Evolutionary conservation across 352 stramenopile species (phyloP).

Genomic region (Saprolegnia diclina): DNA sequence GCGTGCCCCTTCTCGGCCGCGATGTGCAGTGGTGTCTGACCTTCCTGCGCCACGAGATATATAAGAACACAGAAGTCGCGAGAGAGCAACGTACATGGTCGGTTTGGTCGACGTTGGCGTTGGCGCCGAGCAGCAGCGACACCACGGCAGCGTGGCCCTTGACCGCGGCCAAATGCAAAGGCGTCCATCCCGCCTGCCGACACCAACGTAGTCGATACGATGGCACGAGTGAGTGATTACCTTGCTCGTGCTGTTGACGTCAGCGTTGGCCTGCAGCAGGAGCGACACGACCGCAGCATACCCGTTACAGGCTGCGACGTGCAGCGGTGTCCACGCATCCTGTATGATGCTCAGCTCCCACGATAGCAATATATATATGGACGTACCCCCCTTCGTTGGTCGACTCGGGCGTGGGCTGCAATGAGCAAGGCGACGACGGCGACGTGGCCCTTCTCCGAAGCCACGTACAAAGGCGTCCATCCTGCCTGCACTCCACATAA

Average conservation of each 20-base stretch:
- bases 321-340: conserved; percentile 10
- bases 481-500: conserved; percentile 1
- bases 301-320: conserved; percentile 7
- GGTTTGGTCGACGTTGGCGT: not conserved
- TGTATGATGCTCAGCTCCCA: not conserved
- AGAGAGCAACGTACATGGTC: not conserved
- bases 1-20: conserved; percentile 3
- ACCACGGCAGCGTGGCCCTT: conserved; percentile 1
- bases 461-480: conserved; percentile 8
- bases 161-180: not conserved
- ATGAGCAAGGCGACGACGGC: not conserved
- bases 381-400: not conserved
- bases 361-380: not conserved
- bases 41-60: not conserved
- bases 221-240: not conserved
- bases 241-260: not conserved
- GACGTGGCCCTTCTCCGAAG: conserved; percentile 2
- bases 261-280: not conserved
- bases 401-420: not conserved
- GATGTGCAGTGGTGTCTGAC: conserved; percentile 11
- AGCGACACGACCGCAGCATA: not conserved
- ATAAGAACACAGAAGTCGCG: not conserved
- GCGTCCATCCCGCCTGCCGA: conserved; percentile 7
- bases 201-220: too few species aligned
- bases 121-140: not conserved